Percentiles rank a stretch among this genome's conserved stretches.
Conservation (phyloP, 176 grass and related monocot genomes). For the Musa beccarii region DNA sequence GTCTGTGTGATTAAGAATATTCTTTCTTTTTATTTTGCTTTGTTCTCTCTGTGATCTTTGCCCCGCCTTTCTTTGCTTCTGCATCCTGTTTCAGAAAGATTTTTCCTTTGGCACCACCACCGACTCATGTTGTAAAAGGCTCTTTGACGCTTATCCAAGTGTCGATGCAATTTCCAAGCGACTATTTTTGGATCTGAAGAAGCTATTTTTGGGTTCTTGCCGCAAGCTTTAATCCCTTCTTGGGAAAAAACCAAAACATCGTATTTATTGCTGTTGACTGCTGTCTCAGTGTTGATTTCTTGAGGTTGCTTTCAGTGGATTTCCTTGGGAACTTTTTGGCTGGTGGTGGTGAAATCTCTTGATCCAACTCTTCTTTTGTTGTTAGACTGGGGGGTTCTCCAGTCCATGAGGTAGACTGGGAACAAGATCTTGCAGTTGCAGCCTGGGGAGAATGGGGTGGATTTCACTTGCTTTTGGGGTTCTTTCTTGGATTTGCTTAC, state of each 20-base stretch:
- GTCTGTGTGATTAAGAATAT: background rate
- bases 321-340: background rate
- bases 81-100: background rate
- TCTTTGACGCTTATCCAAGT: background rate
- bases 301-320: constrained; percentile 8
- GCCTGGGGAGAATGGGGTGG: background rate
- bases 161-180: background rate
- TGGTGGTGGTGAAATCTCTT: background rate
- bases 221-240: background rate
- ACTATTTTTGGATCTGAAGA: background rate
- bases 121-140: no score
- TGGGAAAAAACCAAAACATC: background rate
- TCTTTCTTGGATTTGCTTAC: constrained; percentile 42
- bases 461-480: constrained; percentile 9
- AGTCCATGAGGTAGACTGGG: background rate
- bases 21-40: background rate
- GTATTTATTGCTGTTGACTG: background rate
- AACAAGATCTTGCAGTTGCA: background rate
- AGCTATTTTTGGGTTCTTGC: background rate
- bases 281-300: background rate
- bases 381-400: background rate
- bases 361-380: background rate
- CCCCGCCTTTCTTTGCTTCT: background rate
- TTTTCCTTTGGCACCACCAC: no score
- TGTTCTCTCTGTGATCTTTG: background rate